Conservation (phyloP, 1,139 yeast genomes). For the Geotrichum reessii region DNA sequence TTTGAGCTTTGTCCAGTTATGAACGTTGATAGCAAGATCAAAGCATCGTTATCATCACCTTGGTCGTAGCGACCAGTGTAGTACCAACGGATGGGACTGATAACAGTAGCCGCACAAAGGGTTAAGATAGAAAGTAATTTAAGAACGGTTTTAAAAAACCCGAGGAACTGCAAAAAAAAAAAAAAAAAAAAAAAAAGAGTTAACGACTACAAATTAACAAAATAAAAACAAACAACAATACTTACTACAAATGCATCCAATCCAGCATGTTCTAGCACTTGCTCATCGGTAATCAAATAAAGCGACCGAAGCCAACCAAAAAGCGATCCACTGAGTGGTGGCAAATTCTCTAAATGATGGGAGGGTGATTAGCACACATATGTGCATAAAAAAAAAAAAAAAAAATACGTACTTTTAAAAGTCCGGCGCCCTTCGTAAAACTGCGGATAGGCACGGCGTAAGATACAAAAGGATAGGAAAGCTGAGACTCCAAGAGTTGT, state of each 20-base stretch:
- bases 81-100: slow-evolving; percentile 67
- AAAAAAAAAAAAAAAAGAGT: neutral
- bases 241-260: slow-evolving; percentile 73
- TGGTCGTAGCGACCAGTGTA: slow-evolving; percentile 65
- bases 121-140: slow-evolving; percentile 53
- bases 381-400: neutral
- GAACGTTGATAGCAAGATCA: neutral
- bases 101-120: slow-evolving; percentile 55
- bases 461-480: slow-evolving; percentile 54
- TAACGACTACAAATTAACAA: neutral
- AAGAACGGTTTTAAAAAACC: slow-evolving; percentile 77
- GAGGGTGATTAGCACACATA: slow-evolving; percentile 39
- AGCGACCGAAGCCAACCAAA: slow-evolving; percentile 77
- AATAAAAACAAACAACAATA: neutral
- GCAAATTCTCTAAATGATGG: slow-evolving; percentile 39
- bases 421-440: slow-evolving; percentile 54
- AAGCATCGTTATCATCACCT: slow-evolving; percentile 38
- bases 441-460: slow-evolving; percentile 62
- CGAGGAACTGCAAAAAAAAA: slow-evolving; percentile 38
- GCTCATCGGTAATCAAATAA: slow-evolving; percentile 60
- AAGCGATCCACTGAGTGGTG: slow-evolving; percentile 44
- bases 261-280: slow-evolving; percentile 83
- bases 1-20: neutral
- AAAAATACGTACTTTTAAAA: slow-evolving; percentile 28
- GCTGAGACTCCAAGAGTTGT: slow-evolving; percentile 57